A percentile compares a stretch with the other conserved stretches of the same genome.
These are phyloP conservation scores for Colletotrichum limetticola DNA, from an alignment of 2,329 filamentous ascomycete species.

Conservation along the genomic window DNA sequence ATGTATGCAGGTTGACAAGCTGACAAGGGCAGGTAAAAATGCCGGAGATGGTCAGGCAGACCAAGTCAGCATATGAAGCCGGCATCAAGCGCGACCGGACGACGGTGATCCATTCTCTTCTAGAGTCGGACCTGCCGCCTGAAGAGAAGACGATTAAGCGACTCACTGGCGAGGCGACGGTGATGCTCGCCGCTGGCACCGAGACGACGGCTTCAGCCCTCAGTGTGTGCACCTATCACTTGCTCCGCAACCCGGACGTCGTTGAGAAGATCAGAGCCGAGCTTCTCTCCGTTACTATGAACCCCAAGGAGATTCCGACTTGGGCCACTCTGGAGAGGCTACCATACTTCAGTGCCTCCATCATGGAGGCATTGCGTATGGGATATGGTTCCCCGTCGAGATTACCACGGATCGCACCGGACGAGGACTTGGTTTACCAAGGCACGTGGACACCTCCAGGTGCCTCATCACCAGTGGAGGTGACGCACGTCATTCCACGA, in stretches of 20 bases:
- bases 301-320: not conserved
- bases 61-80: slow-evolving; percentile 2
- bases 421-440: slow-evolving; percentile 42
- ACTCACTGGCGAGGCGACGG: slow-evolving; percentile 50
- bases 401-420: slow-evolving; percentile 43
- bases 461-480: not conserved
- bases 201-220: slow-evolving; percentile 42
- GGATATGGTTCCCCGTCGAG: slow-evolving; percentile 48
- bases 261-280: not conserved
- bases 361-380: slow-evolving; percentile 52
- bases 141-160: slow-evolving; percentile 48
- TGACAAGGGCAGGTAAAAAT: slow-evolving; percentile 3
- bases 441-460: slow-evolving; percentile 36
- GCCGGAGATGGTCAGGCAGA: not conserved
- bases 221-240: slow-evolving; percentile 3
- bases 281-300: not conserved
- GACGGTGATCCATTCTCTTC: slow-evolving; percentile 4
- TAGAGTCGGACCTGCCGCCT: slow-evolving; percentile 45
- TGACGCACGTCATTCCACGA: slow-evolving; percentile 43
- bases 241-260: not conserved
- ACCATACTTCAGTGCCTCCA: slow-evolving; percentile 50
- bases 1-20: not conserved
- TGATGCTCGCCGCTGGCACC: slow-evolving; percentile 49
- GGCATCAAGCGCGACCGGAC: not conserved
- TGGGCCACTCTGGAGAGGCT: slow-evolving; percentile 45